A percentile compares a stretch with the other conserved stretches of the same genome.
These are phyloP conservation scores for Acacia acuminata DNA, from an alignment of 306 rosid species.

Conservation along the genomic window DNA sequence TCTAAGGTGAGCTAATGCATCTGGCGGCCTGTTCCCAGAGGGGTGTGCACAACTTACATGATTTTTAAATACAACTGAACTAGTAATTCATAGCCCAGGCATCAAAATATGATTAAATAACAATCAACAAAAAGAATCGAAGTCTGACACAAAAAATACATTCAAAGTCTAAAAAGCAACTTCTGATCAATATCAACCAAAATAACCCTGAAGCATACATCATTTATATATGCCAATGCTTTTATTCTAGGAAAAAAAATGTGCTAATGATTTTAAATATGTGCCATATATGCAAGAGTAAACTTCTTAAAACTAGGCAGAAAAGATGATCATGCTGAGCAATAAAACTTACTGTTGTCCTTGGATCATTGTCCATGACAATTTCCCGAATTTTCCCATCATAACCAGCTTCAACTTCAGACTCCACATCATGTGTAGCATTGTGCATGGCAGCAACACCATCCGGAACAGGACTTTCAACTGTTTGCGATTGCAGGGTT, in stretches of 20 bases:
- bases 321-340: conserved; percentile 25
- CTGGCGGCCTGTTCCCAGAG: too few species aligned
- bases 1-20: too few species aligned
- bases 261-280: too few species aligned
- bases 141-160: not conserved
- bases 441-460: conserved; percentile 64
- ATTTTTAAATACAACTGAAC: too few species aligned
- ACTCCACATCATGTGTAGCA: conserved; percentile 65
- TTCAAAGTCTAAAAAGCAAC: not conserved
- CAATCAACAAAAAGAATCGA: not conserved
- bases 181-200: not conserved
- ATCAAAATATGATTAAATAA: not conserved
- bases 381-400: conserved; percentile 80
- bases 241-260: not conserved
- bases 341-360: conserved; percentile 50
- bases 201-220: not conserved
- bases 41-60: too few species aligned
- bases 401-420: conserved; percentile 61
- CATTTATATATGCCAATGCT: not conserved
- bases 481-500: conserved; percentile 68
- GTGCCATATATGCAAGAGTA: not conserved
- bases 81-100: too few species aligned
- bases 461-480: conserved; percentile 59
- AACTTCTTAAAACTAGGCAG: conserved; percentile 11
- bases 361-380: conserved; percentile 65